Evolutionary conservation across 2,329 filamentous ascomycete genomes (phyloP), one percentile per base, ranked within the genome.

Genomic region (Aspergillus novoparasiticus): DNA sequence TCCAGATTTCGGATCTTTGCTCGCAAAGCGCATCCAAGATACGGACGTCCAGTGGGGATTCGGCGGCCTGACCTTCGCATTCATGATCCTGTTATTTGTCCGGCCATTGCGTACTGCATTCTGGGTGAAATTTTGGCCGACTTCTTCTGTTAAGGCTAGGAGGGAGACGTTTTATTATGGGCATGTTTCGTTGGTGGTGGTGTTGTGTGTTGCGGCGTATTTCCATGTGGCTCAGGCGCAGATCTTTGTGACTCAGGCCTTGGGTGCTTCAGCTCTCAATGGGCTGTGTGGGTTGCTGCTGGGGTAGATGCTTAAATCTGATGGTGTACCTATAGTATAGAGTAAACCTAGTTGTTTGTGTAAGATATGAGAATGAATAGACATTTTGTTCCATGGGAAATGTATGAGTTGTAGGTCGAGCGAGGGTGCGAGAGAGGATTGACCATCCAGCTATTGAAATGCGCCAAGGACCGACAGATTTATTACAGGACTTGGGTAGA

Each of bases 1-100:
- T 58, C 77, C 76, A 1, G 72, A 71, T 1, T 79, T 73, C 36
- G 66, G 75, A 11, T 72, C 68, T 0, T 69, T 87, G 41, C 76
- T 89, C 14, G 72, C 73, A 16, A 85, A 85, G 66, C 84, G 87
- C 19, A 76, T 89, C 61, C 78, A 79, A 41, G 83, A 88, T 60
- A 71, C 75, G n/a, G 86, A 88, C 68, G 85, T 89, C 30, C 81
- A 87, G 57, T 82, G 83, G 62, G 87, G 87, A 1, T 64, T 88
- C 36, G 64, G 80, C 50, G 84, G 79, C 19, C 76, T 87, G 32
- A 72, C 78, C 9, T 81, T 84, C 63, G 76, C 78, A 0, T 65
- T 79, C 19, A 75, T 84, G 28, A 80, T 82, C 28, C 79, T 84
- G 2, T 81, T 84, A 10, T 83, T 85, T 32, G 74, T 85, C 14